Evolutionary conservation across 768 basidiomycete species (phyloP), one percentile per base, ranked within the genome.

Genomic region (Omphalotus guepiniiformis): DNA sequence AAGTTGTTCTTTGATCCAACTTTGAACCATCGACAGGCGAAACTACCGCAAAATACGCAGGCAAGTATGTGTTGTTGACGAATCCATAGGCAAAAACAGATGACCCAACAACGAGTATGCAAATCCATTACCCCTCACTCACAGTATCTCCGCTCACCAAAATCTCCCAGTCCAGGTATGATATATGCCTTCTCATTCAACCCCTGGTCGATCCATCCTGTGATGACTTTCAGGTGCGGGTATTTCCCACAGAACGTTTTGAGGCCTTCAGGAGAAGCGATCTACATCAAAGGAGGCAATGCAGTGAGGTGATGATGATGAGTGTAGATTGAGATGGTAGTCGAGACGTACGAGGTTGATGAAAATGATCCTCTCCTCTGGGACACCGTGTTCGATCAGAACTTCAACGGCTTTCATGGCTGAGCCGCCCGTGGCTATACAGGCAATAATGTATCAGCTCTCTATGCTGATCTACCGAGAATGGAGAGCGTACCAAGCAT

Each of bases 341-440:
- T 13, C 11, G n/a, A 12, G 21, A 63, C 79, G 44, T 47, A 92
- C 93, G 61, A 97, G 67, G 62, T 97, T 95, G 50, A 96, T 80
- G 66, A 97, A 96, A 54, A 96, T 88, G 51, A 97, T 95, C 47
- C 92, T 80, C 49, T 96, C 93, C 65, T 96, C 92, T 13, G 89
- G 85, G 25, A 99, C 96, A 16, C 89, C 90, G 58, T 92, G 84
- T 38, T 92, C 88, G 65, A 87, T 82, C 11, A 98, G 73, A 3
- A 98, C 88, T 63, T 98, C 95, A 42, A 97, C 88, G 0, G 96
- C 96, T 63, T 98, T 97, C 67, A 94, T 93, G 6, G 94, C 95
- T 4, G 94, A 97, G 37, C 96, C 96, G 21, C 96, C 96, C 1
- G 95, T 98, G 0, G 95, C 95, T 78, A 48, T 27, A 53, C 53